These are phyloP conservation scores for Monosporascus sp. DNA, from an alignment of 2,329 filamentous ascomycete genomes.

Conservation along the genomic window DNA sequence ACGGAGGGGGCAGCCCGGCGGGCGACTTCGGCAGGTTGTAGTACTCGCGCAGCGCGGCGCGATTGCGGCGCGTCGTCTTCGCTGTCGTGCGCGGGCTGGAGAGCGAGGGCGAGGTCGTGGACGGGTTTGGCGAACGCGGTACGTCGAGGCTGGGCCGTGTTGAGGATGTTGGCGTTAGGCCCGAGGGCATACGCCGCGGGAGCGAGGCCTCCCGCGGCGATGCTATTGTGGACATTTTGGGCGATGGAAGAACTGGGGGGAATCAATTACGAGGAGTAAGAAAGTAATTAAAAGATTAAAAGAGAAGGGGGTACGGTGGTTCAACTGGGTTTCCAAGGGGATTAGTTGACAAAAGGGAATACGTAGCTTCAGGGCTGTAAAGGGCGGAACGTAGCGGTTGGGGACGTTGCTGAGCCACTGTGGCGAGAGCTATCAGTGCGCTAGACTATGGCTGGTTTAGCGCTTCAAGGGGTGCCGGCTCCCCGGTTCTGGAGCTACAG, in stretches of 20 bases:
- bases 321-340: too few relatives aligned
- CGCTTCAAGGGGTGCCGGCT: not conserved
- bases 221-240: conserved; percentile 59
- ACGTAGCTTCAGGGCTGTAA: not conserved
- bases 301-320: too few relatives aligned
- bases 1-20: conserved; percentile 32
- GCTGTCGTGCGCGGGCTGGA: conserved; percentile 14
- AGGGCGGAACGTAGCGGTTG: not conserved
- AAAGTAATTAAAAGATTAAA: not conserved
- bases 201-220: conserved; percentile 53
- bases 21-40: conserved; percentile 68
- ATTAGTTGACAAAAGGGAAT: too few relatives aligned
- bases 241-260: not conserved
- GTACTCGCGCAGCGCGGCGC: conserved; percentile 85
- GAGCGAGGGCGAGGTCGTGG: conserved; percentile 15
- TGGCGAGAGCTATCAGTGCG: conserved; percentile 11
- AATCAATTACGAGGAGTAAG: not conserved
- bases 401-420: conserved; percentile 19
- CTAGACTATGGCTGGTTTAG: not conserved
- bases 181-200: conserved; percentile 51
- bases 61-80: conserved; percentile 55
- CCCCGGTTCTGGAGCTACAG: too few relatives aligned
- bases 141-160: conserved; percentile 68
- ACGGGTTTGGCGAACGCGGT: conserved; percentile 46
- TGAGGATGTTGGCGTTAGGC: conserved; percentile 67